phyloP scores from a whole-genome alignment of 1,284 basidiomycete species.

The Porogramme epimiltina region DNA sequence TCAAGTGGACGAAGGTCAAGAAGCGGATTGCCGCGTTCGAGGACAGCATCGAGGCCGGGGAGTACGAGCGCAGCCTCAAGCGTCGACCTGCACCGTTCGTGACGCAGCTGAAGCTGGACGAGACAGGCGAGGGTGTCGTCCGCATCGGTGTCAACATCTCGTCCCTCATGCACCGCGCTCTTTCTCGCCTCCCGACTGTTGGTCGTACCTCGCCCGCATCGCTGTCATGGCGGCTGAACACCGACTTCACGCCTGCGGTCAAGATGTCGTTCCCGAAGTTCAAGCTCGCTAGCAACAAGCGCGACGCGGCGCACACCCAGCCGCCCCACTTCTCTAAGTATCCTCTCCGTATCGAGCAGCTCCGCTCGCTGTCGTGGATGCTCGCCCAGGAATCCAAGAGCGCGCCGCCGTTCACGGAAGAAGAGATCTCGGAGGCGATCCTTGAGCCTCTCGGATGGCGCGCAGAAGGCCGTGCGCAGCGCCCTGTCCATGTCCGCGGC shows the following conservation, averaged over 20 bases:
- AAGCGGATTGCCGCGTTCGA: constrained; percentile 73
- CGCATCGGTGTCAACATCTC: constrained; percentile 88
- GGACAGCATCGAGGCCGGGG: constrained; percentile 81
- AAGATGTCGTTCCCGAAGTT: constrained; percentile 68
- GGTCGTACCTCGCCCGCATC: constrained; percentile 52
- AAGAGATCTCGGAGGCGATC: constrained; percentile 91
- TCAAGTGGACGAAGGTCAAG: constrained; percentile 71
- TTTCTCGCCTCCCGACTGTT: constrained; percentile 73
- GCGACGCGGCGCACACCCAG: constrained; percentile 74
- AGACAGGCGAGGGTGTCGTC: constrained; percentile 65
- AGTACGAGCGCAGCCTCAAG: constrained; percentile 88
- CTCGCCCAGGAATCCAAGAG: constrained; percentile 73
- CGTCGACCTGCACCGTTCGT: constrained; percentile 86
- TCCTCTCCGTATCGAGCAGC: constrained; percentile 80
- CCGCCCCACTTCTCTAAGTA: constrained; percentile 75
- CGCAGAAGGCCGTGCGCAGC: constrained; percentile 86
- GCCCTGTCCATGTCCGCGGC: constrained; percentile 77
- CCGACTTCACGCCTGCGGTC: constrained; percentile 70
- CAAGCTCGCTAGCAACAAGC: constrained; percentile 75
- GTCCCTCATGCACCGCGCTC: constrained; percentile 86
- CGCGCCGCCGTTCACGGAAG: constrained; percentile 81
- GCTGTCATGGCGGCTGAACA: constrained; percentile 82
- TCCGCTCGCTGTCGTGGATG: constrained; percentile 95
- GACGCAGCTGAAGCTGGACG: constrained; percentile 81
- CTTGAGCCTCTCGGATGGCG: constrained; percentile 89